Evolutionary conservation across 768 basidiomycete genomes (phyloP), one percentile per base, ranked within the genome.

Genomic region (Hygrophoropsis aurantiaca): DNA sequence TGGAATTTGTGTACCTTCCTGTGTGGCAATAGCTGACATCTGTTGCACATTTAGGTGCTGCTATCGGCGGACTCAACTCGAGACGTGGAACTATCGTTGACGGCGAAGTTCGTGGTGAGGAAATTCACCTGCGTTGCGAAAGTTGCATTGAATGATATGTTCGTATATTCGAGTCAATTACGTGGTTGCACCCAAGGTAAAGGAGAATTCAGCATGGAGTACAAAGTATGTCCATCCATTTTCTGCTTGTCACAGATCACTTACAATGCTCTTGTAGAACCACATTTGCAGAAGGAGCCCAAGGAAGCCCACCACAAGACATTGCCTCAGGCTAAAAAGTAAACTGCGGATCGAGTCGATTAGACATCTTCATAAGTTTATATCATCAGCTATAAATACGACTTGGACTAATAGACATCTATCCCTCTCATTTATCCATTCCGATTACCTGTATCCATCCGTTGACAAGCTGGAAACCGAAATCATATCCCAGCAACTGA

Each of bases 101-200:
- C 59, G 94, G 90, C 57, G 97, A 98, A 69, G 87, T 94, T 25
- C 84, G 95, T 34, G 94, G 97, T 55, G 97, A 98, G 56, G 95
- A 99, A n/a, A 68, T 98, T 99, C 61, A 92, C 90, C 4, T 80
- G 87, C 44, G 76, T 80, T 23, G 93, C 92, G 18, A 95, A 97
- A 61, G 94, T 99, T 11, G 85, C 91, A 7, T 66, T 99, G 67
- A 97, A 93, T 66, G 95, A 98, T 57, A 98, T 98, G 95, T 99
- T 99, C 62, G 90, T 92, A 15, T 97, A 97, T 65, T 94, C 94
- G 30, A 91, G 85, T 58, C 88, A 92, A 57, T 75, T 98, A 36
- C 83, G 95, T 48, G 95, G 95, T 3, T 83, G 82, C 47, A 99
- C 95, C 0, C 97, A 98, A 70, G 95, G 95, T 59, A 98, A 99